Conservation (phyloP, 2,329 filamentous ascomycete genomes). For the Cladosporium colombiae region DNA sequence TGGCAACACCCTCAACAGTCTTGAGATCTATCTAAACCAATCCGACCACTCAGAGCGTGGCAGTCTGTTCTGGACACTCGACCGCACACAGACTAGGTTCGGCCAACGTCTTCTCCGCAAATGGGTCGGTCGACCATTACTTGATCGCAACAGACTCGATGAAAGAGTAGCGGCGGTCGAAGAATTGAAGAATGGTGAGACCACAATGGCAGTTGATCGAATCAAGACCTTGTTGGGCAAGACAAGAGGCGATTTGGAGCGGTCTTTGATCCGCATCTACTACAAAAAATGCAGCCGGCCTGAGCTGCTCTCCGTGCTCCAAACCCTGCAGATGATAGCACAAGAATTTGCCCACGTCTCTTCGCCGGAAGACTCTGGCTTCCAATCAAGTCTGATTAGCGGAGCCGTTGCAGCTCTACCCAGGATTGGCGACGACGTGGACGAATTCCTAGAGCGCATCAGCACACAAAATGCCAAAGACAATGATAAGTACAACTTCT, state of each 20-base stretch:
- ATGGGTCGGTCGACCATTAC: conserved; percentile 89
- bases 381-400: conserved; percentile 68
- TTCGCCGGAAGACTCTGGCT: conserved; percentile 66
- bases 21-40: conserved; percentile 94
- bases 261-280: conserved; percentile 91
- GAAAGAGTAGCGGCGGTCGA: conserved; percentile 81
- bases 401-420: conserved; percentile 75
- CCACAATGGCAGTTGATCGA: conserved; percentile 68
- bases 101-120: conserved; percentile 85
- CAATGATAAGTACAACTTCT: conserved; percentile 94
- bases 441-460: conserved; percentile 78
- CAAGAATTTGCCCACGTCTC: conserved; percentile 72
- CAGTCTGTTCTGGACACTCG: conserved; percentile 91
- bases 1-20: conserved; percentile 87
- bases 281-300: conserved; percentile 93
- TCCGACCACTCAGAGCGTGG: conserved; percentile 84
- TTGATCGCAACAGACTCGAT: conserved; percentile 73
- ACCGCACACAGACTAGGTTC: conserved; percentile 88
- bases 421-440: conserved; percentile 70
- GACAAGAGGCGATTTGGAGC: conserved; percentile 81
- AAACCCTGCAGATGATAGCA: conserved; percentile 80
- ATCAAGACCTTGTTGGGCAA: conserved; percentile 70
- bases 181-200: conserved; percentile 72
- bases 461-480: conserved; percentile 78
- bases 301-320: conserved; percentile 81